Conservation (phyloP, 495 filamentous ascomycete species). For the Xylaria bambusicola region DNA sequence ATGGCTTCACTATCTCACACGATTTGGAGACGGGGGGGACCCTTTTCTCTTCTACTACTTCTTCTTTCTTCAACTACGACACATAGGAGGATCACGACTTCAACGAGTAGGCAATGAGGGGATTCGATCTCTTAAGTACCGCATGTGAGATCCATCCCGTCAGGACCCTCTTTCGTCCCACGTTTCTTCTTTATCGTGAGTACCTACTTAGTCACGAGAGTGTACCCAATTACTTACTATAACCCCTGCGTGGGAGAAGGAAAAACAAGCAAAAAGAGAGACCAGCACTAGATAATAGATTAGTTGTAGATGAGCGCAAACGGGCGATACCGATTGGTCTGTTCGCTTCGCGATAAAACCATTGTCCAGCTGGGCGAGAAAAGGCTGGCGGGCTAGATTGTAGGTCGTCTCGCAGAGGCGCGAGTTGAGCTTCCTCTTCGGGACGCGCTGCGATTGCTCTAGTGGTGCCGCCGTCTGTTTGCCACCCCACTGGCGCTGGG, state of each 20-base stretch:
- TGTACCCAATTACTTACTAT: too few relatives aligned
- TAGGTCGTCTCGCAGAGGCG: background rate
- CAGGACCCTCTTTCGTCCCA: too few relatives aligned
- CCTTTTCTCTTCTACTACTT: background rate
- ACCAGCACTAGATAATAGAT: too few relatives aligned
- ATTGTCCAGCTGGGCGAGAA: constrained; percentile 1
- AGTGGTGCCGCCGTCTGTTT: too few relatives aligned
- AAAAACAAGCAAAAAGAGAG: background rate
- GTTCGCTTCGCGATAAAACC: background rate
- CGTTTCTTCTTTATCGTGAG: background rate
- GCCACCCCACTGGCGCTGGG: too few relatives aligned
- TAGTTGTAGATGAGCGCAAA: too few relatives aligned
- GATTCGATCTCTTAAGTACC: constrained; percentile 3
- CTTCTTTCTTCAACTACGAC: background rate
- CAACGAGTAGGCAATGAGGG: too few relatives aligned
- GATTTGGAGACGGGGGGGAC: background rate
- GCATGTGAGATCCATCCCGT: background rate
- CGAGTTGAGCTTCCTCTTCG: constrained; percentile 11
- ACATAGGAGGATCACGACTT: background rate
- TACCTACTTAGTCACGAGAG: too few relatives aligned
- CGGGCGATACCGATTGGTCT: constrained; percentile 8
- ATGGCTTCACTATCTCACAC: background rate
- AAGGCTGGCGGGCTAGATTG: constrained; percentile 7
- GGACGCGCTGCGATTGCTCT: background rate
- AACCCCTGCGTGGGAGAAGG: background rate